Percentiles rank a stretch among this genome's conserved stretches.
phyloP scores from a whole-genome alignment of 441 rosid genomes.

The Adansonia grandidieri region DNA sequence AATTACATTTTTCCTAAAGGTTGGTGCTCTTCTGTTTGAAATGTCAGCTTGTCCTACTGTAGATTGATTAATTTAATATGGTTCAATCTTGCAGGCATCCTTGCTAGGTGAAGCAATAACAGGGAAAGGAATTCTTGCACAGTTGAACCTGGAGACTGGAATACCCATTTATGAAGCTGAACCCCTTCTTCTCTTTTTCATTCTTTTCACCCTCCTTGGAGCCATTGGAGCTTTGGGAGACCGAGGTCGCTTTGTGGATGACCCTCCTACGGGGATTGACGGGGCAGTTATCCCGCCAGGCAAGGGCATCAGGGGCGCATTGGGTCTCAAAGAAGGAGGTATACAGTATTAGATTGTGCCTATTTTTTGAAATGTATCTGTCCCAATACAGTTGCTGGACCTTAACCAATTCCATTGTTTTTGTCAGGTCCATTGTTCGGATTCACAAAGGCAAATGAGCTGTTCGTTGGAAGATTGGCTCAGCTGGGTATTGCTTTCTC shows the following conservation, averaged over 20 bases:
- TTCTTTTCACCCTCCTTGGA: slow-evolving; percentile 86
- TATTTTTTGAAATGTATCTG: background rate
- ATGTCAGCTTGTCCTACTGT: background rate
- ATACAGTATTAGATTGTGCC: background rate
- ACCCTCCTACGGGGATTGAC: slow-evolving; percentile 65
- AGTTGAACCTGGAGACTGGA: slow-evolving; percentile 85
- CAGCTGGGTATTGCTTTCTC: no score
- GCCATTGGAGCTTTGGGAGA: slow-evolving; percentile 96
- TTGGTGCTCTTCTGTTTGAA: background rate
- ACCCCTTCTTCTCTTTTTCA: slow-evolving; percentile 92
- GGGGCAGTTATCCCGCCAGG: slow-evolving; percentile 84
- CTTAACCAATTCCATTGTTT: no score
- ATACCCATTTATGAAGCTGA: slow-evolving; percentile 94
- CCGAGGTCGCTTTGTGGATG: slow-evolving; percentile 85
- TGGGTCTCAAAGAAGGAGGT: slow-evolving; percentile 94
- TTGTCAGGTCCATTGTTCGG: no score
- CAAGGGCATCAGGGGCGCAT: slow-evolving; percentile 59
- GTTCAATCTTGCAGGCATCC: slow-evolving; percentile 61
- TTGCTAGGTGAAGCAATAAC: slow-evolving; percentile 83
- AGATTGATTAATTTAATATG: background rate
- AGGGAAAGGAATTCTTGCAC: slow-evolving; percentile 87
- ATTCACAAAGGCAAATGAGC: no score
- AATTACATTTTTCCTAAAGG: background rate
- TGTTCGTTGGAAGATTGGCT: no score
- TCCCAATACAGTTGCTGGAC: no score